Percentiles rank a stretch among this genome's conserved stretches.
These are phyloP conservation scores for Fagopyrum tataricum DNA, from an alignment of 148 eudicot species.

Conservation along the genomic window DNA sequence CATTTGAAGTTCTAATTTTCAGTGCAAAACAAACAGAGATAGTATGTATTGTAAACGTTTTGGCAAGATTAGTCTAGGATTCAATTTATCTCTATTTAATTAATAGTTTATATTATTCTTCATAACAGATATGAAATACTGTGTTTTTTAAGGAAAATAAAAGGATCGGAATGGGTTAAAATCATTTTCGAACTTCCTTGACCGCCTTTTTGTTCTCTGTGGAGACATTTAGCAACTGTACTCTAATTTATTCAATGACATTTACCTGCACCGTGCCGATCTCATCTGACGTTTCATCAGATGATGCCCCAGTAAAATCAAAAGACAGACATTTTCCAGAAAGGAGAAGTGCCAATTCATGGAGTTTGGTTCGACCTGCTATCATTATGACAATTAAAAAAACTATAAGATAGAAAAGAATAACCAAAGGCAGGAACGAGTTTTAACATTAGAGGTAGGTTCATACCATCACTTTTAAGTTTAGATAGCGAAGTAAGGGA, in stretches of 20 bases:
- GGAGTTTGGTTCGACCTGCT: slow-evolving; percentile 67
- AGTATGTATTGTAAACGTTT: too few relatives aligned
- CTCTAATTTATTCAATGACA: background rate
- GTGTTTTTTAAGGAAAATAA: too few relatives aligned
- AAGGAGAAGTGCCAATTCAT: slow-evolving; percentile 82
- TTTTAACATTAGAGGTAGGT: background rate
- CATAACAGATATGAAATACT: too few relatives aligned
- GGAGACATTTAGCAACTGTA: too few relatives aligned
- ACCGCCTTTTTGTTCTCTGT: too few relatives aligned
- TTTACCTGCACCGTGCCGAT: slow-evolving; percentile 74
- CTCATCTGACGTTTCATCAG: slow-evolving; percentile 94
- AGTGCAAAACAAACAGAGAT: too few relatives aligned
- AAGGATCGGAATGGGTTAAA: too few relatives aligned
- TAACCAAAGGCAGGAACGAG: slow-evolving; percentile 7
- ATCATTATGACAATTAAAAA: slow-evolving; percentile 9
- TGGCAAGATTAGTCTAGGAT: too few relatives aligned
- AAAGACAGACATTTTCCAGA: slow-evolving; percentile 77
- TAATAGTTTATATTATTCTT: too few relatives aligned
- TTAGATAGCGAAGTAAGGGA: slow-evolving; percentile 70
- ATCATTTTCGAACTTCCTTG: too few relatives aligned
- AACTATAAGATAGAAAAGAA: background rate
- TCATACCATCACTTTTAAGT: slow-evolving; percentile 76
- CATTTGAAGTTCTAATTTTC: too few relatives aligned
- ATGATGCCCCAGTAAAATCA: slow-evolving; percentile 70
- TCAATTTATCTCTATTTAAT: too few relatives aligned